phyloP scores from a whole-genome alignment of 441 rosid species.

The Adansonia grandidieri region DNA sequence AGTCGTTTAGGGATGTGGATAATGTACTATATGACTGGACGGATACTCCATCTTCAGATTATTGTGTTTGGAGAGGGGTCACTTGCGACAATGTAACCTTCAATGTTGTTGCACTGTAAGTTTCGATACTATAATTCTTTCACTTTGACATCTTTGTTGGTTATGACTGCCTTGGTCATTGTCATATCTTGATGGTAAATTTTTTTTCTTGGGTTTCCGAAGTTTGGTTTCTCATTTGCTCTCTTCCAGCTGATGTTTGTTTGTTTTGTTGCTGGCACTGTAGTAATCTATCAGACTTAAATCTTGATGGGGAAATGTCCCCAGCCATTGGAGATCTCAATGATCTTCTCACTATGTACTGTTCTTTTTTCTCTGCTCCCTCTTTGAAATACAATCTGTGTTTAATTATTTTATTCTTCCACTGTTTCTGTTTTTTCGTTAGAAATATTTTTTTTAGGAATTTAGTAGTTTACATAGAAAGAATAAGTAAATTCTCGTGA shows the following conservation, averaged over 20 bases:
- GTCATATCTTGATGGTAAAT: conserved; percentile 15
- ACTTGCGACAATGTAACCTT: conserved; percentile 85
- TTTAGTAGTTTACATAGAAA: not conserved
- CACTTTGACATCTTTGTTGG: conserved; percentile 13
- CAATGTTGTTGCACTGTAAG: conserved; percentile 86
- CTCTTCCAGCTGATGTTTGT: not conserved
- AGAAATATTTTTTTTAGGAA: not conserved
- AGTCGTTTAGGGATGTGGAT: conserved; percentile 84
- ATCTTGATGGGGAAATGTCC: conserved; percentile 90
- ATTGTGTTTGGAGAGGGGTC: conserved; percentile 88
- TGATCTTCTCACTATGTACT: conserved; percentile 64
- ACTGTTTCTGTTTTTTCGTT: conserved; percentile 20
- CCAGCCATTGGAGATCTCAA: conserved; percentile 81
- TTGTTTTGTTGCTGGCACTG: conserved; percentile 29
- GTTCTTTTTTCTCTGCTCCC: conserved; percentile 20
- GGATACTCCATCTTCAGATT: conserved; percentile 71
- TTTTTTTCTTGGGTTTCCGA: conserved; percentile 20
- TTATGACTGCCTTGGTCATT: not conserved
- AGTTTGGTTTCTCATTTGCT: conserved; percentile 24
- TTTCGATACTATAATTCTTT: not conserved
- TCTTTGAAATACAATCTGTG: conserved; percentile 8
- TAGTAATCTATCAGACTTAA: conserved; percentile 86
- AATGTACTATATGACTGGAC: conserved; percentile 92
- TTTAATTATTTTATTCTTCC: not conserved
- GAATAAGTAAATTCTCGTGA: not conserved